Evolutionary conservation across 129 eudicot species (phyloP).

Genomic region (Helianthus tuberosus): DNA sequence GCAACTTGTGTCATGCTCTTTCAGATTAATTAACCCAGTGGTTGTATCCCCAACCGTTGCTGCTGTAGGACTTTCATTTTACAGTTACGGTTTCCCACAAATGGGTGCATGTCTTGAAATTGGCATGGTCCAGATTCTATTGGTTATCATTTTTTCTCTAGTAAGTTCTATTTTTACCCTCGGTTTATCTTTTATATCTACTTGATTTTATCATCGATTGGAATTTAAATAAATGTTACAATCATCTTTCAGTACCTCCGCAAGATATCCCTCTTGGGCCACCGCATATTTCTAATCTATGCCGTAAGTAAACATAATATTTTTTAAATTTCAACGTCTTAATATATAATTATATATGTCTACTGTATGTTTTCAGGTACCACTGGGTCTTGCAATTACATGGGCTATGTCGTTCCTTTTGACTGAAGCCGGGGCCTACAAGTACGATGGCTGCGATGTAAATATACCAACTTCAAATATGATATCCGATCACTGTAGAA

Average conservation of each 20-base stretch:
- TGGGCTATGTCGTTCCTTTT: conserved; percentile 85
- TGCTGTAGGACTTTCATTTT: conserved; percentile 97
- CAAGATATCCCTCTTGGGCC: conserved; percentile 85
- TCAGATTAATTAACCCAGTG: conserved; percentile 88
- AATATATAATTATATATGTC: neutral
- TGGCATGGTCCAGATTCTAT: conserved; percentile 80
- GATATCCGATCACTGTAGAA: conserved; percentile 84
- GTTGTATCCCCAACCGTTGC: conserved; percentile 97
- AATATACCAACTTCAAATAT: conserved; percentile 82
- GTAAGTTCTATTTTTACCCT: conserved; percentile 46
- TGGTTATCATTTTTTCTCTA: conserved; percentile 77
- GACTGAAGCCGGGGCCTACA: conserved; percentile 90
- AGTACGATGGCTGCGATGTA: conserved; percentile 76
- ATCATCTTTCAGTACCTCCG: conserved; percentile 81
- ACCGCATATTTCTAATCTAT: conserved; percentile 88
- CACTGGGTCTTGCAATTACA: conserved; percentile 82
- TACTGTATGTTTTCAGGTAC: conserved; percentile 53
- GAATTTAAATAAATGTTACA: no score
- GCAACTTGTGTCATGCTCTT: conserved; percentile 4
- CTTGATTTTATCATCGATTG: neutral
- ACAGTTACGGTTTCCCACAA: conserved; percentile 90
- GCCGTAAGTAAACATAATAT: conserved; percentile 56
- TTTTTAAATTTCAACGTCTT: neutral
- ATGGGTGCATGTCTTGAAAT: conserved; percentile 91
- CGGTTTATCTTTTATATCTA: neutral